phyloP scores from a whole-genome alignment of 2,329 filamentous ascomycete genomes.

The Zelopaecilomyces penicillatus region DNA sequence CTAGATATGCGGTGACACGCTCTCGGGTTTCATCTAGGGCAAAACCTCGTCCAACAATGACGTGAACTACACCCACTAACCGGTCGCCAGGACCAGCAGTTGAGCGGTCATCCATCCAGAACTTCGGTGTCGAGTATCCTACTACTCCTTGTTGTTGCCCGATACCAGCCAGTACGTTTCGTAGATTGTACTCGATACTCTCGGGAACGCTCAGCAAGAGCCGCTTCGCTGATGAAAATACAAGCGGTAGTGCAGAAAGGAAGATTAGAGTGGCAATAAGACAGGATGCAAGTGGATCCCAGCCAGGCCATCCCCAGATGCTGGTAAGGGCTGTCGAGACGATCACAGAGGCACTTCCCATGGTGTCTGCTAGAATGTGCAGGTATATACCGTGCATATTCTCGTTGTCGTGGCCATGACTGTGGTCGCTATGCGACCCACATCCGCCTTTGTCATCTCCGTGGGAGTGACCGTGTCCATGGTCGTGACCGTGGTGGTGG shows the following conservation, averaged over 20 bases:
- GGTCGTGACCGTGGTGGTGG: constrained; percentile 38
- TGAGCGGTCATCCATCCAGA: constrained; percentile 75
- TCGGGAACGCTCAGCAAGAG: constrained; percentile 79
- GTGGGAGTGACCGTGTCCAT: constrained; percentile 34
- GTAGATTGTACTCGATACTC: constrained; percentile 77
- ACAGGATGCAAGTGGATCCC: constrained; percentile 90
- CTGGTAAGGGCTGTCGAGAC: constrained; percentile 83
- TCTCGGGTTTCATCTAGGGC: constrained; percentile 77
- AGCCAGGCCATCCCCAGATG: constrained; percentile 82
- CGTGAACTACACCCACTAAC: constrained; percentile 77
- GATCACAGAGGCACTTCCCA: constrained; percentile 91
- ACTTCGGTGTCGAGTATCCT: constrained; percentile 77
- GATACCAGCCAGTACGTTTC: constrained; percentile 78
- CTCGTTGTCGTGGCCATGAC: constrained; percentile 67
- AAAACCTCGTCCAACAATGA: constrained; percentile 63
- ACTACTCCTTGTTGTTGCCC: constrained; percentile 75
- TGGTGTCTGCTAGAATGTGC: constrained; percentile 87
- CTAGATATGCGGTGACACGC: constrained; percentile 64
- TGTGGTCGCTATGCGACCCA: constrained; percentile 23
- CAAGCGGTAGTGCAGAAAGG: constrained; percentile 80
- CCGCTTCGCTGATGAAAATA: constrained; percentile 73
- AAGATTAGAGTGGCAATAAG: constrained; percentile 91
- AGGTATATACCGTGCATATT: constrained; percentile 98
- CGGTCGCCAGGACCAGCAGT: constrained; percentile 36
- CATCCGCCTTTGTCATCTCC: constrained; percentile 22